phyloP scores from a whole-genome alignment of 495 filamentous ascomycete species.

The Penicillium mononematosum region DNA sequence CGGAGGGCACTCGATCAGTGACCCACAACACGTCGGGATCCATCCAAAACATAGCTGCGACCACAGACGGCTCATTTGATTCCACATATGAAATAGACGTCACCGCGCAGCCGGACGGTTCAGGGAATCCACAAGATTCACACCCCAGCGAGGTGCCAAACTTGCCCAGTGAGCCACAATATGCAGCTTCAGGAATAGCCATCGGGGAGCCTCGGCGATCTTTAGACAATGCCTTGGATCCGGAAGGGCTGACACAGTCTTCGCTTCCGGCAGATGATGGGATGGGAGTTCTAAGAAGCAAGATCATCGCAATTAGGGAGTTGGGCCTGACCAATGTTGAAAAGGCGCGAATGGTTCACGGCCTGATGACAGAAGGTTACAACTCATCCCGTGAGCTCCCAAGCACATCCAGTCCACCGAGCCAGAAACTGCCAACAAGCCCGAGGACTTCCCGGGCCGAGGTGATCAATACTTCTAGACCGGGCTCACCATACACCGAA shows the following conservation, averaged over 20 bases:
- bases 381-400: conserved; percentile 44
- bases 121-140: conserved; percentile 3
- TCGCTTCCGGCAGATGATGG: conserved; percentile 89
- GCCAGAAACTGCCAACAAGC: conserved; percentile 36
- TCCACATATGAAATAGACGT: background rate
- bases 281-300: conserved; percentile 70
- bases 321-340: conserved; percentile 61
- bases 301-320: conserved; percentile 73
- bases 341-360: conserved; percentile 83
- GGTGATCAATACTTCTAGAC: conserved; percentile 24
- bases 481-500: conserved; percentile 29
- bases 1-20: conserved; percentile 17
- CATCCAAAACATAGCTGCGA: conserved; percentile 1
- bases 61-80: background rate
- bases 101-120: background rate
- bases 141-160: background rate
- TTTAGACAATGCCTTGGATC: conserved; percentile 13
- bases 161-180: conserved; percentile 7
- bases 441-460: conserved; percentile 31
- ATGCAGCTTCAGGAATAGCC: conserved; percentile 1
- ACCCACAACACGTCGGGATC: conserved; percentile 9
- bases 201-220: conserved; percentile 1
- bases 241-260: conserved; percentile 24
- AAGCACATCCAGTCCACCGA: conserved; percentile 36
- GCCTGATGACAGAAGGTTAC: conserved; percentile 78